Evolutionary conservation across 495 filamentous ascomycete species (phyloP), one percentile per base, ranked within the genome.

Genomic region (Letharia lupina): DNA sequence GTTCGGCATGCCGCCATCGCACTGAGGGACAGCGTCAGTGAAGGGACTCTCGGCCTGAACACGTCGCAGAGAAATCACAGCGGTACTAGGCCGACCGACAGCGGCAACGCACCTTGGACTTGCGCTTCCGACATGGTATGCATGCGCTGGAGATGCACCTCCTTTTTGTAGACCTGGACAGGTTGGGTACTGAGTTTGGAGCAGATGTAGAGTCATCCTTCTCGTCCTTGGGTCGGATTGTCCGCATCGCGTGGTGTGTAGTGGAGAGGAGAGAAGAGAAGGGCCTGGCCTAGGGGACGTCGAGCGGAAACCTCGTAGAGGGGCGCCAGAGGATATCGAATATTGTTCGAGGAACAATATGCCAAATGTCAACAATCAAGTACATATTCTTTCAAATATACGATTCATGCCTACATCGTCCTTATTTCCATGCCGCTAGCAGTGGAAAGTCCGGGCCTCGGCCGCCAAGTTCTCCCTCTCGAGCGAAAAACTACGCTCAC

Each of bases 81-180:
- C 39, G 3, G 0, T 37, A 16, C 33, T 9, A 33, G 7, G 16
- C 13, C 20, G 54, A 57, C 54, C 6, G 1, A 57, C 15, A 57
- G 54, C 54, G 15, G 33, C 33, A 45, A 59, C 54, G 40, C 56
- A 82, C 82, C 76, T 83, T 85, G 42, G 80, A 82, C 64, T 85
- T 85, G 52, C 82, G 75, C 65, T 75, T 82, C 42, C 82, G 73
- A 68, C 83, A 85, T 1, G 82, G 78, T 39, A 82, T 75, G 63
- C 83, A 85, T 1, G 83, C 83, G 6, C 79, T 79, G 5, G 81
- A 81, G 3, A 83, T 78, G 45, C 81, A 80, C 56, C 78, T 65
- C 23, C 80, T 76, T 69, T 77, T 78, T 63, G 57, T 61, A 41
- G 67, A 56, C 58, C 66, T 71, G 28, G 60, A 13, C 7, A 33